Base-by-base conservation (phyloP, 192 early-diverging fungal species). In the Linnemannia elongata region DNA sequence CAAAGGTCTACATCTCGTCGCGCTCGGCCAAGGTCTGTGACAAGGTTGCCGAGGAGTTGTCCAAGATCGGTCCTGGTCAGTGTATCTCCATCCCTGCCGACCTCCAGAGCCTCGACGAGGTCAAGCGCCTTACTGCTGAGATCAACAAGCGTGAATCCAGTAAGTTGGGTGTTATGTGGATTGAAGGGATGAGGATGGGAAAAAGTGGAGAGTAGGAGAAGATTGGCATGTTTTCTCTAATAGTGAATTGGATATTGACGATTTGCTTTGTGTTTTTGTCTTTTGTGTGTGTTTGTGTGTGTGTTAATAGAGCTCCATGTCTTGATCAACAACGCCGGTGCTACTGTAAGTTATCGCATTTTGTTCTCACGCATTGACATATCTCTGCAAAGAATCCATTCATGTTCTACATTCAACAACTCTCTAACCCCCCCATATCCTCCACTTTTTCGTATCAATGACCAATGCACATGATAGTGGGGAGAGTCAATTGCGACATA, bases 1-100 rank as follows among this genome's bases (percentile, higher is more conserved):
- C 96, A 76, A 95, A 91, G 85, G 98, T 99, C 36, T 99, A 97
- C 87, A 97, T 99, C 82, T 94, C 95, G 47, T 95, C 95, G 41
- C 93, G 98, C 78, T 97, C 96, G 75, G 89, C 87, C 18, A 60
- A 87, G 10, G 93, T 91, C 2, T 91, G 92, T 57, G 92, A 94
- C 38, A 82, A 91, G 63, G 92, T 92, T 7, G 97, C 97, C 4
- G 74, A 80, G 9, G 94, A 95, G 74, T 90, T 98, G 75, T 95
- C 83, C 76, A 80, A 88, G 49, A 75, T 89, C 66, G 96, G 94
- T 4, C 93, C 94, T 24, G 97, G 97, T 27, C 78, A 89, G 33
- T 97, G 95, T 83, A 90, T 96, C 75, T 87, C 95, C 0, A 76
- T 98, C 33, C 92, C 94, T 35, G 95, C 95, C 44, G 94, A 97